These are phyloP conservation scores for Moesziomyces parantarcticus DNA, from an alignment of 1,284 basidiomycete species.

Conservation along the genomic window DNA sequence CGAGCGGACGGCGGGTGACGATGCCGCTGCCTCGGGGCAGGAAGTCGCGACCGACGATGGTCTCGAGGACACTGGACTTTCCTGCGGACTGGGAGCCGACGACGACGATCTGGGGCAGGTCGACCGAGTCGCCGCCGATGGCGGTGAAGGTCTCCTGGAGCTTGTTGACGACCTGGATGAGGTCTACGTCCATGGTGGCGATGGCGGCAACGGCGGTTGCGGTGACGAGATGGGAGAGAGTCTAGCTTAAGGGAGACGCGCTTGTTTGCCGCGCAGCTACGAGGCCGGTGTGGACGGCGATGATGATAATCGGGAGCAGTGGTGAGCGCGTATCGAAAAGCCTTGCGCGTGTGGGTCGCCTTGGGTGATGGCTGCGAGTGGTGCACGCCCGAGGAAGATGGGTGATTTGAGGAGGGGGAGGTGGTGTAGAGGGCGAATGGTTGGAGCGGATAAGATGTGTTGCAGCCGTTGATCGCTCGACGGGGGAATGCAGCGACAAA, in stretches of 20 bases:
- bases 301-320: not conserved
- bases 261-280: not conserved
- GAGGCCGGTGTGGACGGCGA: too few species aligned
- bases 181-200: constrained; percentile 72
- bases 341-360: too few species aligned
- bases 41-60: constrained; percentile 85
- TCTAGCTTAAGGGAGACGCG: not conserved
- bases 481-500: too few species aligned
- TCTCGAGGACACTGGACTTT: constrained; percentile 73
- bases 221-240: not conserved
- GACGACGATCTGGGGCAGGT: constrained; percentile 70
- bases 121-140: constrained; percentile 72
- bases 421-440: not conserved
- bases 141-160: constrained; percentile 75
- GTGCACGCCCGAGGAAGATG: not conserved
- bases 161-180: constrained; percentile 94
- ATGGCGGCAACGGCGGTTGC: too few species aligned
- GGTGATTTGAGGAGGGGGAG: not conserved
- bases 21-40: constrained; percentile 93
- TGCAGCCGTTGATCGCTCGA: too few species aligned
- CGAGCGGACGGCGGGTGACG: constrained; percentile 91
- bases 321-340: not conserved
- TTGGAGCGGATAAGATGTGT: not conserved
- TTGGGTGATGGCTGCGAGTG: too few species aligned
- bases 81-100: constrained; percentile 72